Base-by-base conservation (phyloP, 768 basidiomycete species). In the Gloeostereum incarnatum region DNA sequence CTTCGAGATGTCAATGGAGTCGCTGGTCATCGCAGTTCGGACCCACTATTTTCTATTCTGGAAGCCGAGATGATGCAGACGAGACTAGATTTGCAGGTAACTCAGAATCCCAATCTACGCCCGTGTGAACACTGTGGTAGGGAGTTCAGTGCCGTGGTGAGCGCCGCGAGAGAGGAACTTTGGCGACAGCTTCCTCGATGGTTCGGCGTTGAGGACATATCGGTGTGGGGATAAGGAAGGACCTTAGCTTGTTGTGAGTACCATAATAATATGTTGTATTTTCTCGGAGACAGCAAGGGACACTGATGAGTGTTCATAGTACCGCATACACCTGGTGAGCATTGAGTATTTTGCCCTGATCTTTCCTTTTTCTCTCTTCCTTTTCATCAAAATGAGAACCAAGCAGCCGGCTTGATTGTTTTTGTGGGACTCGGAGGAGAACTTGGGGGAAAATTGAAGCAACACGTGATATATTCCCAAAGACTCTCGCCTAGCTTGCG, bases 1-100 rank as follows among this genome's bases (percentile, higher is more conserved):
- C 66, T 86, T 40, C 72, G 78, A 35, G 82, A 85, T 48, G 70
- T 81, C 45, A 82, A 81, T 53, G 81, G 80, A 8, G 68, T 79
- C 40, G 63, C 78, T 14, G 71, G 67, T 41, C 73, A 79, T 45
- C 71, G 79, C 31, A 78, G 69, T 47, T 76, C 74, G 4, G 82
- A 86, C 44, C 81, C 81, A 1, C 58, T 86, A 20, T 81, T 78
- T 46, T 76, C 80, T 5, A 81, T 85, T 47, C 61, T 73, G 52
- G 76, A 81, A 44, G 70, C 78, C 34, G 68, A 79, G 44, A 50
- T 73, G 31, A 81, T 84, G 78, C 78, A 79, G 48, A 68, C 71
- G 4, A 63, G 72, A 29, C 69, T 70, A 42, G 69, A 71, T 44
- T 55, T 65, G 2, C 54, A 59, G 4, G 68, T 62, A 9, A 62